Base-by-base conservation (phyloP, 2,329 filamentous ascomycete genomes). In the Fusarium irregulare region DNA sequence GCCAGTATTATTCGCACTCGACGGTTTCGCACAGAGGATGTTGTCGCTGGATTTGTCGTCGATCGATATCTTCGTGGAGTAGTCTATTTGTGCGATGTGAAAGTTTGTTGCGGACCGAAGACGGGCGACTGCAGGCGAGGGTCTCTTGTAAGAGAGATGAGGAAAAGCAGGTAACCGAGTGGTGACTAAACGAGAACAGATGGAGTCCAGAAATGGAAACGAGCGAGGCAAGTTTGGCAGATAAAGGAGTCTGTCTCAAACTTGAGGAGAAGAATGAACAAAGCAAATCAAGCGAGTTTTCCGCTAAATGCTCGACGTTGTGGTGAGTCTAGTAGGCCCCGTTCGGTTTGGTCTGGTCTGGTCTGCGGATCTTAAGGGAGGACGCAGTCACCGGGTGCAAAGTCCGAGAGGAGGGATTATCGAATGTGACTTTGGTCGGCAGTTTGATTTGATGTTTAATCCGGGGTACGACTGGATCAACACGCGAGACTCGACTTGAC, bases 221-320 rank as follows among this genome's bases (percentile, higher is more conserved):
- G 60, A 66, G 60, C 42, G 51, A 72, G 73, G 57, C 61, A 72
- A 63, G 63, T 56, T 51, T 64, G 59, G 40, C 55, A 56, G 62
- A 48, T 62, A 68, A 71, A 73, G 64, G 66, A 70, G 72, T 45
- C 53, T 74, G 73, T 75, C 73, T 75, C 68, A 74, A 70, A 70
- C 58, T 73, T 54, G 66, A 51, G 49, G 69, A 62, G 37, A 55
- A 66, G 54, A 64, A 72, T 47, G 55, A 66, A 72, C 71, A 67
- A 74, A 73, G 64, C 47, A 63, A 50, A 62, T 62, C 63, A 65
- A 61, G 45, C 60, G 46, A 59, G 42, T 62, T 64, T 74, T 65
- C 55, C 58, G 40, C 67, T 59, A 60, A 51, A 37, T 48, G 49
- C 40, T 60, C 59, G 50, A 68, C 50, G 45, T 50, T 49, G 57